phyloP scores from a whole-genome alignment of 1,284 basidiomycete species.

The Fomitopsis pinicola region DNA sequence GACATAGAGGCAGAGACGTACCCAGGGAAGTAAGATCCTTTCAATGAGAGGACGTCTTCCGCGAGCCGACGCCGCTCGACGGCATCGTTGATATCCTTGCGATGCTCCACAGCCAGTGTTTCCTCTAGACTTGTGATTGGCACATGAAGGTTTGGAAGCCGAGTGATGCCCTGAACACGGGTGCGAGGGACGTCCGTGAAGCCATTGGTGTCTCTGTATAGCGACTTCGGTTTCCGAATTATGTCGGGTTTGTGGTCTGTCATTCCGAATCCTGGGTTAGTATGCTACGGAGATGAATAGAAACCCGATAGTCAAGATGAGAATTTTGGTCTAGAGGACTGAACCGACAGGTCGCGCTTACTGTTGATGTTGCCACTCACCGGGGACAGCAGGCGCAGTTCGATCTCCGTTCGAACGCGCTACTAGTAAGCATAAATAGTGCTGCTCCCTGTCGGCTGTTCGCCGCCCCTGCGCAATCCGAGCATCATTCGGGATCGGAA shows the following conservation, averaged over 20 bases:
- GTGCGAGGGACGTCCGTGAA: conserved; percentile 12
- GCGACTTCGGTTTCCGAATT: conserved; percentile 2
- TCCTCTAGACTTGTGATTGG: background rate
- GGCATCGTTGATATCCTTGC: conserved; percentile 13
- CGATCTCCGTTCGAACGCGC: too few species aligned
- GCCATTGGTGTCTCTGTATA: conserved; percentile 15
- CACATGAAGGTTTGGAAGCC: conserved; percentile 14
- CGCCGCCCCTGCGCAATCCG: too few species aligned
- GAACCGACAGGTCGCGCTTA: too few species aligned
- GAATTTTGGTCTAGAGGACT: too few species aligned
- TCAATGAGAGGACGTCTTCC: conserved; percentile 21
- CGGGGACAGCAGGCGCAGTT: too few species aligned
- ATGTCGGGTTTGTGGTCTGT: background rate
- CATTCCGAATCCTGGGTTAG: background rate
- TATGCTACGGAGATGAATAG: too few species aligned
- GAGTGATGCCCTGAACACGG: conserved; percentile 12
- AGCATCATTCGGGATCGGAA: too few species aligned
- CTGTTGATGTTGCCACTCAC: too few species aligned
- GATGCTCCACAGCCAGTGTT: background rate
- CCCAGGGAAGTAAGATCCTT: conserved; percentile 26
- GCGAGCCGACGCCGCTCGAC: conserved; percentile 19
- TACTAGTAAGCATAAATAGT: too few species aligned
- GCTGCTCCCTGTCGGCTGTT: too few species aligned
- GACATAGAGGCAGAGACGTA: conserved; percentile 7
- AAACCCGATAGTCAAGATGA: too few species aligned